Percentiles rank a stretch among this genome's conserved stretches.
Evolutionary conservation across 495 filamentous ascomycete species (phyloP).

Genomic region (Podospora comata): DNA sequence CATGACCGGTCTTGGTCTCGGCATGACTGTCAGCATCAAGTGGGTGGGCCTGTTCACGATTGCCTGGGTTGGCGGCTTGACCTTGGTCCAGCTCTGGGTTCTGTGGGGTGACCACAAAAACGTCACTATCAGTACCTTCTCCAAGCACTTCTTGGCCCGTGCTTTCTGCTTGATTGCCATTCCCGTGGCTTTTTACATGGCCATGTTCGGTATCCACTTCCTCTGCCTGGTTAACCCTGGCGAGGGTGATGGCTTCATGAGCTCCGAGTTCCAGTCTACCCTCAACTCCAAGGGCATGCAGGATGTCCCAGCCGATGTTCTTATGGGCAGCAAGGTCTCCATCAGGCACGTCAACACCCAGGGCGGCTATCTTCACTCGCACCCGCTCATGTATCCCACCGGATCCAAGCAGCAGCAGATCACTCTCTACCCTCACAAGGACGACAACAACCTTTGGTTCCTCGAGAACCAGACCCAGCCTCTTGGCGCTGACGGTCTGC

Average conservation of each 20-base stretch:
- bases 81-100: constrained; percentile 88
- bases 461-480: constrained; percentile 96
- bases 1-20: constrained; percentile 80
- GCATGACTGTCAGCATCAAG: constrained; percentile 92
- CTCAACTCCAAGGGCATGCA: constrained; percentile 95
- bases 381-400: constrained; percentile 93
- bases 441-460: constrained; percentile 94
- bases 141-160: constrained; percentile 92
- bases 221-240: constrained; percentile 87
- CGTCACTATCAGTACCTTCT: constrained; percentile 79
- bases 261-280: constrained; percentile 96
- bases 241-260: constrained; percentile 99
- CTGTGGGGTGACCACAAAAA: constrained; percentile 82
- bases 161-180: constrained; percentile 91
- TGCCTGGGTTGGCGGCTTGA: constrained; percentile 94
- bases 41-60: constrained; percentile 99
- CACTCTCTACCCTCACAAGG: constrained; percentile 97
- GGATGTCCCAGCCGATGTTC: constrained; percentile 88
- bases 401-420: constrained; percentile 99
- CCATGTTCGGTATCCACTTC: constrained; percentile 96
- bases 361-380: constrained; percentile 95
- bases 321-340: constrained; percentile 78
- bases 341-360: constrained; percentile 95
- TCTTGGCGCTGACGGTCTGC: constrained; percentile 64
- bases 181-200: constrained; percentile 85